Conservation (phyloP, 306 rosid genomes). For the Leucaena leucocephala region DNA sequence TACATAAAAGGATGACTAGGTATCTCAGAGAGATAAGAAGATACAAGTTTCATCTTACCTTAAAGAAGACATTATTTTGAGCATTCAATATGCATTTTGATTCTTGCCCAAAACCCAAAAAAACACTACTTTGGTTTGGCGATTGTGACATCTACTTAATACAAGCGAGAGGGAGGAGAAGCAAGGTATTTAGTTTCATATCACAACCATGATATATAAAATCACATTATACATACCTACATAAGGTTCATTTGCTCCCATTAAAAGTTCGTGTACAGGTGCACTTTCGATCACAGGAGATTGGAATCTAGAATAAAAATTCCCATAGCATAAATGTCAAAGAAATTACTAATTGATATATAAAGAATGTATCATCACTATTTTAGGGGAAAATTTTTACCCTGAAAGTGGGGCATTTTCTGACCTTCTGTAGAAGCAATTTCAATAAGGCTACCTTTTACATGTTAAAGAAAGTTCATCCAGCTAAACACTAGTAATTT, state of each 20-base stretch:
- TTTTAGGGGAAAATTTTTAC: neutral
- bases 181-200: neutral
- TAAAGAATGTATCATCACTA: no score
- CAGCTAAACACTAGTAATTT: neutral
- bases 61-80: neutral
- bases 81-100: conserved; percentile 2
- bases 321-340: conserved; percentile 10
- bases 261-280: conserved; percentile 1
- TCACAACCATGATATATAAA: neutral
- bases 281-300: conserved; percentile 19
- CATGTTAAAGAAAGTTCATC: conserved; percentile 14
- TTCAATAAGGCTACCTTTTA: neutral
- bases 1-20: neutral
- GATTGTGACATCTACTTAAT: conserved; percentile 3
- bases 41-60: no score
- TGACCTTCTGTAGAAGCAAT: conserved; percentile 20
- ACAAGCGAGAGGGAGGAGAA: neutral
- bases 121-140: neutral
- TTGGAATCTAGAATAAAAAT: conserved; percentile 23
- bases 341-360: neutral
- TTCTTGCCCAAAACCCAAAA: no score
- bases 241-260: conserved; percentile 21
- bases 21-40: neutral
- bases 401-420: neutral
- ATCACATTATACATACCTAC: conserved; percentile 18